Conservation (phyloP, 2,329 filamentous ascomycete genomes). For the Tolypocladium endophyticum region DNA sequence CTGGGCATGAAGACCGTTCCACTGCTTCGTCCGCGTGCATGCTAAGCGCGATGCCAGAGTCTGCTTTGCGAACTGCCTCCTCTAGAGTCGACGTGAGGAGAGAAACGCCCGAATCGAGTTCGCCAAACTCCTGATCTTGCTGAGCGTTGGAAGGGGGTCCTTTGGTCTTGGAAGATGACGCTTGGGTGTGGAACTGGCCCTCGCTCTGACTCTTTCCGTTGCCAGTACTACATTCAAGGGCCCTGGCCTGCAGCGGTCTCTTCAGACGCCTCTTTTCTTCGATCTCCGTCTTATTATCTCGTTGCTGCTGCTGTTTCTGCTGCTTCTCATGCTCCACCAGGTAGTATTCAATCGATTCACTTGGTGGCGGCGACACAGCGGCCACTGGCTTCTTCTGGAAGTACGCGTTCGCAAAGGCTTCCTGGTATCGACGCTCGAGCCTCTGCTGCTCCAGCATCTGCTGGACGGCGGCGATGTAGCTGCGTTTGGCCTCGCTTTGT, state of each 20-base stretch:
- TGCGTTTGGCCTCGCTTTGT: not conserved
- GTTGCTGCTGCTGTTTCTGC: not conserved
- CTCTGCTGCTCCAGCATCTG: not conserved
- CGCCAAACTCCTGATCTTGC: not conserved
- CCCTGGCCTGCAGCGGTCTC: not conserved
- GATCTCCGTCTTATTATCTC: not conserved
- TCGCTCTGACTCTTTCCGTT: not conserved
- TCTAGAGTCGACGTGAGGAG: not conserved
- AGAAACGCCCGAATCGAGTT: not conserved
- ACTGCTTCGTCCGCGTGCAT: not conserved
- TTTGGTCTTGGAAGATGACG: not conserved
- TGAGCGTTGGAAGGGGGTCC: not conserved
- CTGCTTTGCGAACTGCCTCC: not conserved
- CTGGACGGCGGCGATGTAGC: not conserved
- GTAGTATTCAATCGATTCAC: no score
- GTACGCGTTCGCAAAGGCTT: not conserved
- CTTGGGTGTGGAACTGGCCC: not conserved
- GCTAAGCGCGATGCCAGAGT: not conserved
- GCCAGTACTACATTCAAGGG: not conserved
- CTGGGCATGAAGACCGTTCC: no score
- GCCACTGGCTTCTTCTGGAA: not conserved
- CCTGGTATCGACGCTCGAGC: not conserved
- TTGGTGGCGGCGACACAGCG: not conserved
- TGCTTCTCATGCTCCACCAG: not conserved
- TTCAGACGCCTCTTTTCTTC: not conserved